phyloP scores from a whole-genome alignment of 495 filamentous ascomycete species.

The Lasiosphaeria hispida region DNA sequence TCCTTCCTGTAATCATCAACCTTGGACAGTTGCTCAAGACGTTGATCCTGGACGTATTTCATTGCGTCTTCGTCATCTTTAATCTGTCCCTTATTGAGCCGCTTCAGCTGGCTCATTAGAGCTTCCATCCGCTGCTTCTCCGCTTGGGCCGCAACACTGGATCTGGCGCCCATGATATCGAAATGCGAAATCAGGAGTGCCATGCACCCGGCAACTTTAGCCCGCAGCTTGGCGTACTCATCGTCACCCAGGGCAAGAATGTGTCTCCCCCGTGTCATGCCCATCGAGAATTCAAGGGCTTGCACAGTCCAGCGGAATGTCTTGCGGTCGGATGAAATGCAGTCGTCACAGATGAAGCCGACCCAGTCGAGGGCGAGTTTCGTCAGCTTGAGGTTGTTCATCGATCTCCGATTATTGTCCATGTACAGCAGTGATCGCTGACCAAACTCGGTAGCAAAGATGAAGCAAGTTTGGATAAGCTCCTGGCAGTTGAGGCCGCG shows the following conservation, averaged over 20 bases:
- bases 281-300: slow-evolving; percentile 94
- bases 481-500: slow-evolving; percentile 86
- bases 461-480: slow-evolving; percentile 97
- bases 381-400: slow-evolving; percentile 95
- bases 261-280: slow-evolving; percentile 89
- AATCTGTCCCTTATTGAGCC: slow-evolving; percentile 71
- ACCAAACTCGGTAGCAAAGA: slow-evolving; percentile 96
- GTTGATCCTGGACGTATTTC: slow-evolving; percentile 67
- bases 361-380: slow-evolving; percentile 95
- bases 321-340: slow-evolving; percentile 87
- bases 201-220: slow-evolving; percentile 97
- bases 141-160: slow-evolving; percentile 85
- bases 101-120: slow-evolving; percentile 67
- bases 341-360: slow-evolving; percentile 96
- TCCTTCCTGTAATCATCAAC: slow-evolving; percentile 77
- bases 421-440: slow-evolving; percentile 90
- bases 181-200: slow-evolving; percentile 96
- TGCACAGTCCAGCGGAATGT: slow-evolving; percentile 97
- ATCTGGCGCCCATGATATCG: slow-evolving; percentile 96
- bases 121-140: slow-evolving; percentile 71
- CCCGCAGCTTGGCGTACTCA: slow-evolving; percentile 75
- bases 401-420: slow-evolving; percentile 85
- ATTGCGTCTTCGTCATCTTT: slow-evolving; percentile 83
- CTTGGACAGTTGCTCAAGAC: slow-evolving; percentile 63
- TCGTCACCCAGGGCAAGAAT: slow-evolving; percentile 82